Base-by-base conservation (phyloP, 2,329 filamentous ascomycete genomes). In the Pseudopyrenochaeta lycopersici region DNA sequence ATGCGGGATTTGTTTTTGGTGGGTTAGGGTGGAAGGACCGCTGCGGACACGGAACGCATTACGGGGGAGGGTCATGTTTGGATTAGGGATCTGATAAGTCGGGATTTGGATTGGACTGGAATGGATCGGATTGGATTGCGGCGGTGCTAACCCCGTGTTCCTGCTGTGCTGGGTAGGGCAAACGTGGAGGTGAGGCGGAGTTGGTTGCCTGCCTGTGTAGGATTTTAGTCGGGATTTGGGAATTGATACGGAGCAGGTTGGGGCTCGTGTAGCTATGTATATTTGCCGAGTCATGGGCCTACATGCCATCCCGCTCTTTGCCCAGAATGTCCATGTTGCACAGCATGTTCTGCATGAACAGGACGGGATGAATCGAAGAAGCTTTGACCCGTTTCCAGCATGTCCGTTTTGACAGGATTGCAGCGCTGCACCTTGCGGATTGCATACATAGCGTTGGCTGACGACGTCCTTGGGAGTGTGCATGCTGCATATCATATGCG, bases 401-500 rank as follows among this genome's bases (percentile, higher is more conserved):
- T 18, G 36, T 20, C n/a, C 18, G 36, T 39, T 39, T 20, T 21
- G 17, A 21, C 30, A 17, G 44, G 2, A n/a, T 15, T 43, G 41
- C n/a, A 30, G 30, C 42, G 17, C 30, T 18, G 23, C 40, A 30
- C 29, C 10, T 35, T 23, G 30, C 17, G 23, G 21, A 23, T 40
- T 47, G 45, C 35, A 23, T 32, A 32, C 45, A 38, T 46, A 35
- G 14, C 11, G 17, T 31, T 36, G 18, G 17, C 33, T n/a, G 6
- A 39, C 36, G n/a, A 39, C n/a, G 20, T 21, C 3, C 6, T 39
- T 7, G 21, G 11, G 36, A 20, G 14, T 30, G 32, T 30, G 40
- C 40, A 30, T 29, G 40, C 21, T 42, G 40, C 40, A 42, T 29
- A 42, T 17, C 47, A 49, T 49, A 42, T 42, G 38, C 46, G 32